Percentiles rank a stretch among this genome's conserved stretches.
Conservation (phyloP, 176 grass and related monocot species). For the Tillandsia leiboldiana region DNA sequence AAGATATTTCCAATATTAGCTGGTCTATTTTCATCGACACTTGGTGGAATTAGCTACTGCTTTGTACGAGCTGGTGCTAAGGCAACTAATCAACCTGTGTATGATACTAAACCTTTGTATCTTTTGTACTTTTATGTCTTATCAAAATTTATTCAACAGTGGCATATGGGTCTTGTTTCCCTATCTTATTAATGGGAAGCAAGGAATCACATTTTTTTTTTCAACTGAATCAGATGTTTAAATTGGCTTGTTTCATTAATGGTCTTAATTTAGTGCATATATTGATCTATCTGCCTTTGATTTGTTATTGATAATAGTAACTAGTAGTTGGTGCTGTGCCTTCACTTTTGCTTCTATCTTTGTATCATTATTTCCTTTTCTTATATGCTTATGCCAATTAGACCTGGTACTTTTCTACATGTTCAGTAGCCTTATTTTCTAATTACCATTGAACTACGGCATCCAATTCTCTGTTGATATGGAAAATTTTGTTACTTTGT, state of each 20-base stretch:
- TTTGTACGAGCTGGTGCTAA: constrained; percentile 11
- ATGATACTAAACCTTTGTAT: neutral
- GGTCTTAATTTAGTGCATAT: neutral
- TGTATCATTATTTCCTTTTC: neutral
- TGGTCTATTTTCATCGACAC: constrained; percentile 14
- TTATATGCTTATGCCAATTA: neutral
- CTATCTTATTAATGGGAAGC: too few relatives aligned
- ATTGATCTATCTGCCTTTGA: neutral
- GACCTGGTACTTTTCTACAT: too few relatives aligned
- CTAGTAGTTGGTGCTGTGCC: neutral
- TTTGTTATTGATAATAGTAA: neutral
- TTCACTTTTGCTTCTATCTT: neutral
- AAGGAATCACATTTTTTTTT: neutral
- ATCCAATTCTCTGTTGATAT: too few relatives aligned
- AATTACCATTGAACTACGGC: too few relatives aligned
- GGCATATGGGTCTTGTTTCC: too few relatives aligned
- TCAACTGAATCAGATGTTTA: neutral
- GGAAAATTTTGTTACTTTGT: too few relatives aligned
- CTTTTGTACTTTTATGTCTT: neutral
- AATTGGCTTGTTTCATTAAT: neutral
- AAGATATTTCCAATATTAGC: constrained; percentile 4
- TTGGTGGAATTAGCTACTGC: constrained; percentile 23
- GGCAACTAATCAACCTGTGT: constrained; percentile 20
- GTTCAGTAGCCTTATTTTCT: too few relatives aligned
- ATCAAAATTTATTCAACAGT: neutral